Base-by-base conservation (phyloP, 768 basidiomycete species). In the Suillus plorans region DNA sequence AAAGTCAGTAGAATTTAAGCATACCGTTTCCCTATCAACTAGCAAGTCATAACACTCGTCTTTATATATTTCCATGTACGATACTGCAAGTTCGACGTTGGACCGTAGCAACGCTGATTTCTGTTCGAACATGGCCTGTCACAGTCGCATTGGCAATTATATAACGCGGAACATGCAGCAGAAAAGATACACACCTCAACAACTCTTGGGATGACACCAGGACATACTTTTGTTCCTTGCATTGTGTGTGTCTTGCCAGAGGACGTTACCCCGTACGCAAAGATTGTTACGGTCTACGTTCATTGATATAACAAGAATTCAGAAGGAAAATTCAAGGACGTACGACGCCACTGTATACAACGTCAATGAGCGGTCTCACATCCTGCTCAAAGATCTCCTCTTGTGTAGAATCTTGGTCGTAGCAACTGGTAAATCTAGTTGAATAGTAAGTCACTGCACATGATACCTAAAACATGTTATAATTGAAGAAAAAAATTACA, bases 171-270 rank as follows among this genome's bases (percentile, higher is more conserved):
- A 56, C 16, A 61, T n/a, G 59, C 22, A 34, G 18, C 44, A 42
- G 47, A n/a, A 58, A 34, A 45, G 22, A 31, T 34, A 70, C 84
- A 56, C 66, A 89, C 92, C 73, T 85, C 77, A n/a, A 95, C 87
- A 7, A 88, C 87, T 34, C 92, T 84, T 28, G 92, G 92, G 68
- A 95, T 95, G 62, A 96, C 89, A 1, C 94, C 94, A n/a, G 91
- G 91, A 39, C 91, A 82, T 1, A 80, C 57, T 44, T 77, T 82
- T 8, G 82, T 87, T 44, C 94, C 94, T 77, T 95, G 94, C 92
- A 97, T 96, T 0, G 95, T 97, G 74, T 94, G 87, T 0, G 94
- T 96, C 80, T 95, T 95, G 20, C 94, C 94, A 6, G 91, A 93
- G 2, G 92, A 94, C 12, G 93, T 95, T 14, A 95, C 93, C 8